Evolutionary conservation across 305 asterid species (phyloP), one percentile per base, ranked within the genome.

Genomic region (Solanum hybrid): DNA sequence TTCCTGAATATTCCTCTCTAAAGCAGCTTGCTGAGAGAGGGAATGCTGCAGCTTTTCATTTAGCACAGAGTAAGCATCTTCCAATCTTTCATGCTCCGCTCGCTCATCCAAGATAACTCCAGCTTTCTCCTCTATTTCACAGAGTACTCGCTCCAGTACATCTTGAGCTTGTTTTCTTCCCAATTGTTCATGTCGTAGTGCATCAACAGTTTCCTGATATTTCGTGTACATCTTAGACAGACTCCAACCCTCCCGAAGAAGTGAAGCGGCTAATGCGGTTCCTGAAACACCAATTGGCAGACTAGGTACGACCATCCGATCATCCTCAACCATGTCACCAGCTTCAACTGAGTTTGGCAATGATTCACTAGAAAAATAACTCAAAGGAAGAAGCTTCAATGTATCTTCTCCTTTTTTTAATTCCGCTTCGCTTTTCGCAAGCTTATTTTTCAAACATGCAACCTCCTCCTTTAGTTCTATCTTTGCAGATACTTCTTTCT

Each of bases 161-260:
- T 98, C 96, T 93, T 97, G 95, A 60, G 98, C 90, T 91, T 96
- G 98, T 93, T 95, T 95, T 92, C 98, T 93, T 87, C 99, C 99
- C 92, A 96, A 79, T 92, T 95, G 98, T 93, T 97, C 99, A 89
- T 97, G 99, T 9, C 94, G 93, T 87, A 96, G 90, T 51, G 99
- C 99, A 88, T 97, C 99, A 90, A 94, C 94, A 90, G 97, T 97
- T 95, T 97, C 99, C 94, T 97, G 99, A 92, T 95, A 97, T 91
- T 96, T 96, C 89, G 92, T 89, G 91, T 97, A 97, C 91, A 97
- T 90, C 91, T 96, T 96, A 37, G 95, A 97, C 91, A 97, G 94
- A 92, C 96, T 94, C 99, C 99, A 97, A 90, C 99, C 99, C 85
- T 97, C 99, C 89, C 99, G 96, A 89, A 97, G 96, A 90, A 97